Base-by-base conservation (phyloP, 176 grass and related monocot genomes). In the Chloris gayana region DNA sequence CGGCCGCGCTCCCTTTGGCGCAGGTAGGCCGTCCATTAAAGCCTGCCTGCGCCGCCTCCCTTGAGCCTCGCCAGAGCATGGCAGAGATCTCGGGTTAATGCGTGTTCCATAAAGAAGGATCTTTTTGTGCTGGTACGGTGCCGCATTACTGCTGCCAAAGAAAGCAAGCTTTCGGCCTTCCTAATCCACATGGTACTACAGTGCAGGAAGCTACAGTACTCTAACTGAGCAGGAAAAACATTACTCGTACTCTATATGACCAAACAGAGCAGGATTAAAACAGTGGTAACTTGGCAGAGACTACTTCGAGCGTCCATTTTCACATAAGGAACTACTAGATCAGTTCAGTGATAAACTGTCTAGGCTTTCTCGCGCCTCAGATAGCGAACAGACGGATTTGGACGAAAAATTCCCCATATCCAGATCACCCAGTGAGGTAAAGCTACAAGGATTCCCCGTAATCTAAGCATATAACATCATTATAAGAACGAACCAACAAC, bases 71-170 rank as follows among this genome's bases (percentile, higher is more conserved):
- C 26, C 75, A 46, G 75, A 82, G 71, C 81, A 71, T 63, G 35
- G 31, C 75, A 46, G 75, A 81, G 76, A 81, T 53, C 31, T 66
- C 14, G 58, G 44, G 64, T 73, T 73, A n/a, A 80, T 69, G 63
- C 19, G 10, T 45, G 44, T 12, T 21, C 60, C 51, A 22, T 42
- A 75, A 67, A 79, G 57, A 65, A 63, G 57, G 24, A 42, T 30
- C 57, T 72, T 83, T 83, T 8, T 7, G 56, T 63, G 44, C 22
- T 9, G 62, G 72, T 69, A 84, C 73, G 72, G 29, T 38, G 0
- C 27, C 0, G 67, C 39, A 63, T 62, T 78, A 67, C 76, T 66
- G 42, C 47, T 64, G 31, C 47, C 41, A 14, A 27, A 32, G 69
- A 59, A 33, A 5, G 6, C 1, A 29, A n/a, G 29, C 61, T 64